These are phyloP conservation scores for Edaphochlamys debaryana DNA, from an alignment of 139 green algal genomes.

Conservation along the genomic window DNA sequence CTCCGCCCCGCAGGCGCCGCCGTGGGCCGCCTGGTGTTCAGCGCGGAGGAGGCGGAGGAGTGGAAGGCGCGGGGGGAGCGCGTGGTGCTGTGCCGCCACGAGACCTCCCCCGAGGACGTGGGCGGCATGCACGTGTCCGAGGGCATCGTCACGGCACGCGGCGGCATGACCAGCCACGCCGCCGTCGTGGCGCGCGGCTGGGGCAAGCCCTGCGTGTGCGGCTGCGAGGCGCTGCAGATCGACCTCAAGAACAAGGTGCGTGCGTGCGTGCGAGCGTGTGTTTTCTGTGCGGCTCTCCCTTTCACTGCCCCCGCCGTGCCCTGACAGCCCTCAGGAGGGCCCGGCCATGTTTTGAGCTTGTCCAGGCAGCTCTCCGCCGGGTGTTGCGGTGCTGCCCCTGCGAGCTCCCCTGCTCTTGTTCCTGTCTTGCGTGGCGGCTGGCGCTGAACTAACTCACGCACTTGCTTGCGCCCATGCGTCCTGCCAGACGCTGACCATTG, in stretches of 20 bases:
- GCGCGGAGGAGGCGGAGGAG: slow-evolving; percentile 77
- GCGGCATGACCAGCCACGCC: slow-evolving; percentile 91
- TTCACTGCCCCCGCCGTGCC: too few species aligned
- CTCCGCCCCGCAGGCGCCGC: slow-evolving; percentile 60
- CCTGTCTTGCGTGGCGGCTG: too few species aligned
- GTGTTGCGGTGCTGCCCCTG: too few species aligned
- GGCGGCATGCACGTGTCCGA: slow-evolving; percentile 88
- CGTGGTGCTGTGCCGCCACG: slow-evolving; percentile 67
- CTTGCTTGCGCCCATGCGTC: too few species aligned
- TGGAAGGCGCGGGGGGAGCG: slow-evolving; percentile 57
- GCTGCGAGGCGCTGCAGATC: slow-evolving; percentile 76
- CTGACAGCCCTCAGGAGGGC: too few species aligned
- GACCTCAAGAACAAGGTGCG: slow-evolving; percentile 66
- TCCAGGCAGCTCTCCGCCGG: too few species aligned
- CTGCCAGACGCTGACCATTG: not conserved
- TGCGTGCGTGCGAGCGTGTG: too few species aligned
- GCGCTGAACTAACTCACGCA: too few species aligned
- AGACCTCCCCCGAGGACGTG: slow-evolving; percentile 91
- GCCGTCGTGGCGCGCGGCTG: slow-evolving; percentile 92
- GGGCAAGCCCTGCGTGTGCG: slow-evolving; percentile 94
- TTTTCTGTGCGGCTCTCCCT: too few species aligned
- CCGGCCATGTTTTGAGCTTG: too few species aligned
- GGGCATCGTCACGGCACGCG: slow-evolving; percentile 86
- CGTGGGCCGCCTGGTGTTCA: slow-evolving; percentile 88
- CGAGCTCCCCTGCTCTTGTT: too few species aligned